Evolutionary conservation across 768 basidiomycete genomes (phyloP), one percentile per base, ranked within the genome.

Genomic region (Mycena maculata): DNA sequence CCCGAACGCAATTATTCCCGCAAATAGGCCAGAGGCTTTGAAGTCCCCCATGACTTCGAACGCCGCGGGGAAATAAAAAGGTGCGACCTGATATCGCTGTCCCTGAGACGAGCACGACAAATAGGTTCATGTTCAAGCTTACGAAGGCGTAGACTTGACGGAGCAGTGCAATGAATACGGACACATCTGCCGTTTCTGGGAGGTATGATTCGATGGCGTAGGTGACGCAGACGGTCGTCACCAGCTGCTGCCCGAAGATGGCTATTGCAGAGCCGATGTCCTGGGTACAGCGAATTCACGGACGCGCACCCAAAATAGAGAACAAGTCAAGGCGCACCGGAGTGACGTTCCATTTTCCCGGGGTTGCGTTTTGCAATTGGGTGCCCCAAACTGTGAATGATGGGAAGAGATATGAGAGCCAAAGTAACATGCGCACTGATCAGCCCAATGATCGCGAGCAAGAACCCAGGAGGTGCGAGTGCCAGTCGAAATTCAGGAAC

Each of bases 401-500:
- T 20, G 4, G 8, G 5, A 12, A 23, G n/a, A 25, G 33, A 1
- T 3, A 11, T 7, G 22, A 25, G 36, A 4, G 6, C 36, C n/a
- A 16, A n/a, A 25, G 16, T 36, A 13, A 13, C 33, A 47, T 15
- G 13, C 45, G 3, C 4, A 45, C 44, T 13, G 13, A 58, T 42
- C 0, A 45, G 23, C 23, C 41, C 54, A 42, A 56, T n/a, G 27
- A 56, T 56, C 3, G 39, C 6, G 18, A 56, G 27, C 39, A 42
- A 1, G n/a, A 59, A 66, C 82, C n/a, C 60, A 70, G 63, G 72
- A 72, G 63, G 73, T 52, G 23, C 58, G 53, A 8, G 72, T 73
- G 44, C 60, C 67, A 41, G 23, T 15, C 41, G 54, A 11, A 30
- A 56, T 12, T 56, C 54, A 8, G 54, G 54, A 42, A 56, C 11